A percentile compares a stretch with the other conserved stretches of the same genome.
Conservation (phyloP, 139 green algal species). For the Parachlorella kessleri region DNA sequence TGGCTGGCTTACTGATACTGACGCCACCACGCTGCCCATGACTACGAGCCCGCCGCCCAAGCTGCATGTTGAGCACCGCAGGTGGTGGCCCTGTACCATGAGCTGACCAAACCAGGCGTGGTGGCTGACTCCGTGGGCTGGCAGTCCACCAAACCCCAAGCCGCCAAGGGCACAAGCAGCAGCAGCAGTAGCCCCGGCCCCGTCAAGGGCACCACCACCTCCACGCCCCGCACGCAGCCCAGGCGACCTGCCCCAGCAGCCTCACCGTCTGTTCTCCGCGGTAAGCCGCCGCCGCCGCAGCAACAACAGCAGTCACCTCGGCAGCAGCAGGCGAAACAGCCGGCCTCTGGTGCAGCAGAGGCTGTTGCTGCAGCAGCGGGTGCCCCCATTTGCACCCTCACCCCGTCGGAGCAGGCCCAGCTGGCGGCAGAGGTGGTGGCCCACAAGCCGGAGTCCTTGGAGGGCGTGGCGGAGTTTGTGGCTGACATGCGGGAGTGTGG, state of each 20-base stretch:
- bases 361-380: neutral
- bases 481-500: neutral
- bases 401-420: neutral
- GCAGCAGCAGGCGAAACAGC: too few relatives aligned
- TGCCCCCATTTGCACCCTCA: slow-evolving; percentile 5
- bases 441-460: neutral
- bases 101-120: slow-evolving; percentile 23
- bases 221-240: too few relatives aligned
- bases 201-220: neutral
- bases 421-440: neutral
- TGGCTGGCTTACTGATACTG: too few relatives aligned
- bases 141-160: neutral
- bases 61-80: neutral
- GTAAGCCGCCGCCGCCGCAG: neutral
- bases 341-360: slow-evolving; percentile 12
- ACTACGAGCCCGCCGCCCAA: too few relatives aligned
- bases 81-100: slow-evolving; percentile 27
- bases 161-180: neutral
- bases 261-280: neutral
- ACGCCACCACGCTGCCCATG: too few relatives aligned
- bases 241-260: neutral
- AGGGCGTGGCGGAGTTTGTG: slow-evolving; percentile 20
- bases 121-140: slow-evolving; percentile 32
- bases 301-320: neutral
- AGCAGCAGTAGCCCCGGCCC: neutral